Evolutionary conservation across 164 flowering plant genomes (phyloP), one percentile per base, ranked within the genome.

Genomic region (Sextonia rubra): DNA sequence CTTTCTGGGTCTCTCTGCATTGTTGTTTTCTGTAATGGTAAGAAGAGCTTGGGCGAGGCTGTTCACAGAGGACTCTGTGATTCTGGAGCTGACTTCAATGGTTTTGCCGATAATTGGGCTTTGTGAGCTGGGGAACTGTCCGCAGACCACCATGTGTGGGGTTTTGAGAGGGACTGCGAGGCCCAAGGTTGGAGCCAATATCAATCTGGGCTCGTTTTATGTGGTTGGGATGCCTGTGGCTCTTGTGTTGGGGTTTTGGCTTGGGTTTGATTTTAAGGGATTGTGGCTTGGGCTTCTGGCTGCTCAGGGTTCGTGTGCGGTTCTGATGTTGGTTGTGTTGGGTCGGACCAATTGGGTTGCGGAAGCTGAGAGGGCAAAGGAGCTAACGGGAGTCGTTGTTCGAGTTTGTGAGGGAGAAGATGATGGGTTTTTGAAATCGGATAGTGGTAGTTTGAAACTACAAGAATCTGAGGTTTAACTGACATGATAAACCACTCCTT

Each of bases 161-260:
- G 91, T 86, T 0, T 30, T 91, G 62, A 81, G 97, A 66, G 97
- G 97, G 0, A 84, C 87, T 0, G 97, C 97, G 0, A 66, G 91
- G 69, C 97, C 97, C 0, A 82, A 74, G 60, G 17, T 82, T 52
- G 97, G 91, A 1, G 97, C 97, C 0, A 87, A 86, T 22, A 82
- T 91, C 24, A 91, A 91, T 73, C 70, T 91, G 64, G 85, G 91
- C 0, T 87, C 91, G 37, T 91, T 91, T 67, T 91, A 91, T 56
- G 49, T 86, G 11, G 90, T 91, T 47, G 97, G 97, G 32, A 89
- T 84, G 90, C 97, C 97, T n/a, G 91, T 89, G 32, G 91, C 89
- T 0, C 80, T 86, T 26, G 73, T 76, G 77, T 47, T 90, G 70
- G 72, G 83, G 1, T 89, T 89, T 71, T 85, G 22, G 17, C 66